These are phyloP conservation scores for Triglochin maritima DNA, from an alignment of 106 monocot species.

Conservation along the genomic window DNA sequence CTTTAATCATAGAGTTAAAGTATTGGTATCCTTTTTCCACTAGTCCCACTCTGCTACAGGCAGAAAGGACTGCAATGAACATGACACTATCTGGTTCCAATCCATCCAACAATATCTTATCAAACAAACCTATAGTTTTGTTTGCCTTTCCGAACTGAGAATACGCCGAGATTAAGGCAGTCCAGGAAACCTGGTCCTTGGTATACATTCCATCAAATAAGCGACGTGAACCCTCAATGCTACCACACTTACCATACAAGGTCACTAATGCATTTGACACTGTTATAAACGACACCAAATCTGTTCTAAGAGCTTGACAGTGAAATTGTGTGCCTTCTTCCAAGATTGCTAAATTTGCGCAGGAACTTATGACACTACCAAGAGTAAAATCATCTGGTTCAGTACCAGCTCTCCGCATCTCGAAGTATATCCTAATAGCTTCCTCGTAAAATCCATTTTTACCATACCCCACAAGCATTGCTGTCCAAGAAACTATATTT, in stretches of 20 bases:
- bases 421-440: slow-evolving; percentile 38
- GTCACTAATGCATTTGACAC: slow-evolving; percentile 74
- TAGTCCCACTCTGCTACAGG: slow-evolving; percentile 68
- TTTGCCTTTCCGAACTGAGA: slow-evolving; percentile 62
- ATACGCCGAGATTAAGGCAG: slow-evolving; percentile 54
- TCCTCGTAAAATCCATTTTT: slow-evolving; percentile 65
- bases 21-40: slow-evolving; percentile 54
- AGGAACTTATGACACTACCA: slow-evolving; percentile 77
- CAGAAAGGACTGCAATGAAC: slow-evolving; percentile 66
- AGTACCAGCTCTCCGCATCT: slow-evolving; percentile 53
- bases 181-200: slow-evolving; percentile 69
- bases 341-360: slow-evolving; percentile 62
- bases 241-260: slow-evolving; percentile 72
- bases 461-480: slow-evolving; percentile 79
- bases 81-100: slow-evolving; percentile 63
- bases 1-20: slow-evolving; percentile 50
- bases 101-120: slow-evolving; percentile 41
- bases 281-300: slow-evolving; percentile 40
- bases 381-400: slow-evolving; percentile 72
- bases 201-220: slow-evolving; percentile 50
- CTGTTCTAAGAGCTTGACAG: slow-evolving; percentile 38
- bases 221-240: slow-evolving; percentile 45
- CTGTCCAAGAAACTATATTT: slow-evolving; percentile 79
- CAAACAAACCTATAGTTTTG: slow-evolving; percentile 60
- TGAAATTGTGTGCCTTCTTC: slow-evolving; percentile 73